These are phyloP conservation scores for Rasamsonia emersonii DNA, from an alignment of 2,329 filamentous ascomycete species.

Conservation along the genomic window DNA sequence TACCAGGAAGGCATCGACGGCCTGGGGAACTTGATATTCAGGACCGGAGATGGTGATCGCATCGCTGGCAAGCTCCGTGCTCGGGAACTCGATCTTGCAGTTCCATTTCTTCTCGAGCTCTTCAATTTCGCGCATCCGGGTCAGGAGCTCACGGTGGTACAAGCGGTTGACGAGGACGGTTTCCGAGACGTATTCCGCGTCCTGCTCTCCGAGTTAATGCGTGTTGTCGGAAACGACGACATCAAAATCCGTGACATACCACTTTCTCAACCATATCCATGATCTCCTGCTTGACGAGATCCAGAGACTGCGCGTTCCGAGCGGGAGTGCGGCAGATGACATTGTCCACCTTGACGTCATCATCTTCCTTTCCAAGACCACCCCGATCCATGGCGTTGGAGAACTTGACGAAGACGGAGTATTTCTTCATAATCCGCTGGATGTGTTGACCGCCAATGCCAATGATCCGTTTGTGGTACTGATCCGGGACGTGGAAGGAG, in stretches of 20 bases:
- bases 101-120: constrained; percentile 98
- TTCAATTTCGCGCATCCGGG: constrained; percentile 80
- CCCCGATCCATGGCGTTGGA: constrained; percentile 98
- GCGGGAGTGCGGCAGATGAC: constrained; percentile 97
- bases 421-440: constrained; percentile 99
- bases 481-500: constrained; percentile 96
- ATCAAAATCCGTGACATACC: constrained; percentile 44
- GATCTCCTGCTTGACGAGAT: constrained; percentile 97
- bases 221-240: no score
- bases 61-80: constrained; percentile 94
- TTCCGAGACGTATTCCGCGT: constrained; percentile 94
- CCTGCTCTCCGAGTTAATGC: constrained; percentile 39
- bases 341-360: constrained; percentile 97
- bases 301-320: constrained; percentile 90
- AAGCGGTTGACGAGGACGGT: constrained; percentile 88
- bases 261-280: constrained; percentile 98
- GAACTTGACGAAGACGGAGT: constrained; percentile 99
- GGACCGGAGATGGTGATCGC: constrained; percentile 92
- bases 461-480: constrained; percentile 99
- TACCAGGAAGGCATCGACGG: constrained; percentile 88
- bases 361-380: constrained; percentile 86
- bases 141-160: constrained; percentile 88
- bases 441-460: constrained; percentile 98
- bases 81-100: constrained; percentile 97
- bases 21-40: constrained; percentile 96